phyloP scores from a whole-genome alignment of 1,139 yeast species.

The Protomyces lactucae-debilis region DNA sequence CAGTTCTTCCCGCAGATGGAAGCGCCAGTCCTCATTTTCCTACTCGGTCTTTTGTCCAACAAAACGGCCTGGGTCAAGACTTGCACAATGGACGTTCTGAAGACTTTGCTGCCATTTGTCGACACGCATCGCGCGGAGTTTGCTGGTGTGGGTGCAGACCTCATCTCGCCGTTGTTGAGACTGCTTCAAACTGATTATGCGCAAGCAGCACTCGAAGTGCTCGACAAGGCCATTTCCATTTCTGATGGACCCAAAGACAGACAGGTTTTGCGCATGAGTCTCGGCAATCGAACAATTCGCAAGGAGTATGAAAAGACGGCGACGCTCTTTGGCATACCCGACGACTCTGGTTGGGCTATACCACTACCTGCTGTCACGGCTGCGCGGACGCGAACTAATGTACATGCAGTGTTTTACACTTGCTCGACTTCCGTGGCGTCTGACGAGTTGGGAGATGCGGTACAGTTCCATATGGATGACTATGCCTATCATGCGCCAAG shows the following conservation, averaged over 20 bases:
- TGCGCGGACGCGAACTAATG: conserved; percentile 81
- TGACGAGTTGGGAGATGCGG: conserved; percentile 33
- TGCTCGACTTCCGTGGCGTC: conserved; percentile 47
- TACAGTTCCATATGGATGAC: conserved; percentile 35
- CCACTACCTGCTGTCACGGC: conserved; percentile 93
- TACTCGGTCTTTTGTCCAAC: conserved; percentile 75
- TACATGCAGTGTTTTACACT: conserved; percentile 90
- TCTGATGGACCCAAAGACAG: conserved; percentile 87
- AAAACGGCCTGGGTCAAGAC: conserved; percentile 69
- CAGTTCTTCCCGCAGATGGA: conserved; percentile 71
- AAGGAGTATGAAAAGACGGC: conserved; percentile 83
- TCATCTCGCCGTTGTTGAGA: conserved; percentile 82
- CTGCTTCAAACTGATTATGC: conserved; percentile 81
- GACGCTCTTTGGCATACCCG: conserved; percentile 90
- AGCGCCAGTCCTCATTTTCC: conserved; percentile 66
- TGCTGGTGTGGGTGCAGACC: conserved; percentile 87
- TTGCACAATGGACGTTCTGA: conserved; percentile 72
- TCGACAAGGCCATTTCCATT: conserved; percentile 79
- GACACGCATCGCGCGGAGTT: conserved; percentile 76
- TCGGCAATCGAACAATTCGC: conserved; percentile 72
- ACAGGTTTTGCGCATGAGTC: conserved; percentile 83
- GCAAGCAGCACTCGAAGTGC: conserved; percentile 78
- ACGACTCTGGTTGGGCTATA: conserved; percentile 96
- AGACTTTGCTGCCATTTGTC: conserved; percentile 67
- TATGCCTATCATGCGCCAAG: conserved; percentile 29